phyloP scores from a whole-genome alignment of 139 green algal genomes.

The Zygnema cylindricum region DNA sequence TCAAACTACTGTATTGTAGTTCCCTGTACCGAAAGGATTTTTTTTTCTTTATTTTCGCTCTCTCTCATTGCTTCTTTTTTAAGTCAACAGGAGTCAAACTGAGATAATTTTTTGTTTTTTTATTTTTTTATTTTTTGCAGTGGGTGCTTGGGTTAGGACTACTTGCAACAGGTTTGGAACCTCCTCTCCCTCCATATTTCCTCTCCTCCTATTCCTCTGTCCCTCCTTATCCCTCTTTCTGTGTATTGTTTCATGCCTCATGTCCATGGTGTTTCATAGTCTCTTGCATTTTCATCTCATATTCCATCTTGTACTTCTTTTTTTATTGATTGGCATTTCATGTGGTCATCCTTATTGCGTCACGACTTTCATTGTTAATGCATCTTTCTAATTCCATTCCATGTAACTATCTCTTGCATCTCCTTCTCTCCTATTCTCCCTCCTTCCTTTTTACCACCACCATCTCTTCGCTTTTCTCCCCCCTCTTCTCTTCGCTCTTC shows the following conservation, averaged over 20 bases:
- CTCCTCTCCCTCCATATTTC: background rate
- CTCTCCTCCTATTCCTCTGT: background rate
- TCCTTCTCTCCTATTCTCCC: no score
- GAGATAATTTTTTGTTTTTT: background rate
- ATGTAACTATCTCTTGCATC: no score
- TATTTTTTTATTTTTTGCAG: background rate
- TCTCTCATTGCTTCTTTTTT: background rate
- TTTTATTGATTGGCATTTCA: background rate
- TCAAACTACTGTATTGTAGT: background rate
- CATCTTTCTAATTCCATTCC: no score
- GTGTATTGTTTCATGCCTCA: background rate
- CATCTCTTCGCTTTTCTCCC: no score
- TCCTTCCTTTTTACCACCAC: no score
- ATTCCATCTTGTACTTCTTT: background rate
- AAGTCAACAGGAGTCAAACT: background rate
- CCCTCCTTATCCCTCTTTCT: background rate
- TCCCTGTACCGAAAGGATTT: background rate
- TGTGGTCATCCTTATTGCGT: background rate
- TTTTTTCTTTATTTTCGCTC: background rate
- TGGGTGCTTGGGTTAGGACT: slow-evolving; percentile 32
- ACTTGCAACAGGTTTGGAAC: slow-evolving; percentile 12
- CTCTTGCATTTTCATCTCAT: background rate
- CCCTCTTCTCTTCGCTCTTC: no score
- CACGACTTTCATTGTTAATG: background rate
- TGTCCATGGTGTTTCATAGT: background rate